These are phyloP conservation scores for Panicum virgatum DNA, from an alignment of 202 grass and related monocot genomes.

Conservation along the genomic window DNA sequence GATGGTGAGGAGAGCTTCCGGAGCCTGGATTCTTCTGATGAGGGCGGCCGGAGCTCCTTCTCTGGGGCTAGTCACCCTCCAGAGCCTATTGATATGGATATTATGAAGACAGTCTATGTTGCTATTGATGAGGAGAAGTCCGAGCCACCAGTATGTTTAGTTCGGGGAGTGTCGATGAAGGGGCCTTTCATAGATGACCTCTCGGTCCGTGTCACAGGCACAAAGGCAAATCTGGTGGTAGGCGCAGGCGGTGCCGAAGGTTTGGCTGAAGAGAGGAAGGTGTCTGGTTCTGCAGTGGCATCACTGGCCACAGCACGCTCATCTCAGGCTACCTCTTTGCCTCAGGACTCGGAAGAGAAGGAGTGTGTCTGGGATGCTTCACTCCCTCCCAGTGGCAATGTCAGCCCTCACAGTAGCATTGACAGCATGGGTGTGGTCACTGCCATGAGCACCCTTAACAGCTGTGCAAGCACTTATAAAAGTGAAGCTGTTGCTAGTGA, in stretches of 20 bases:
- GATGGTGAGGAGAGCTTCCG: conserved; percentile 82
- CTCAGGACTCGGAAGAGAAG: conserved; percentile 77
- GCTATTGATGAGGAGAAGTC: conserved; percentile 78
- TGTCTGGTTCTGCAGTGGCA: conserved; percentile 44
- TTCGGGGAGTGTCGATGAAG: conserved; percentile 69
- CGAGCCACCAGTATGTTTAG: conserved; percentile 41
- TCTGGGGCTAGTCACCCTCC: conserved; percentile 80
- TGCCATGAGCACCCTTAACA: conserved; percentile 49
- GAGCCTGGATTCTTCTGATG: conserved; percentile 74
- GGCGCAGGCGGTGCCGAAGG: conserved; percentile 47
- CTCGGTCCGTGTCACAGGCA: conserved; percentile 51
- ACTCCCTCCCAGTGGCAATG: conserved; percentile 90
- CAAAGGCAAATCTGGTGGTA: conserved; percentile 48
- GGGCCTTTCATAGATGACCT: conserved; percentile 83
- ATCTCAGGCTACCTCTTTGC: conserved; percentile 43
- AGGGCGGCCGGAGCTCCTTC: conserved; percentile 69
- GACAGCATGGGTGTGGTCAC: conserved; percentile 75
- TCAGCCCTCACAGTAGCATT: conserved; percentile 96
- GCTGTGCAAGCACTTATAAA: conserved; percentile 50
- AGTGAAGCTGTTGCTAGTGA: conserved; percentile 51
- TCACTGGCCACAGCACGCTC: conserved; percentile 27
- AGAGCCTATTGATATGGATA: conserved; percentile 88
- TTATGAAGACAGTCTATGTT: conserved; percentile 91
- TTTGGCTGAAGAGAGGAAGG: conserved; percentile 50
- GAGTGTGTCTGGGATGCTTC: conserved; percentile 95